These are phyloP conservation scores for Exidia glandulosa DNA, from an alignment of 768 basidiomycete species.

Conservation along the genomic window DNA sequence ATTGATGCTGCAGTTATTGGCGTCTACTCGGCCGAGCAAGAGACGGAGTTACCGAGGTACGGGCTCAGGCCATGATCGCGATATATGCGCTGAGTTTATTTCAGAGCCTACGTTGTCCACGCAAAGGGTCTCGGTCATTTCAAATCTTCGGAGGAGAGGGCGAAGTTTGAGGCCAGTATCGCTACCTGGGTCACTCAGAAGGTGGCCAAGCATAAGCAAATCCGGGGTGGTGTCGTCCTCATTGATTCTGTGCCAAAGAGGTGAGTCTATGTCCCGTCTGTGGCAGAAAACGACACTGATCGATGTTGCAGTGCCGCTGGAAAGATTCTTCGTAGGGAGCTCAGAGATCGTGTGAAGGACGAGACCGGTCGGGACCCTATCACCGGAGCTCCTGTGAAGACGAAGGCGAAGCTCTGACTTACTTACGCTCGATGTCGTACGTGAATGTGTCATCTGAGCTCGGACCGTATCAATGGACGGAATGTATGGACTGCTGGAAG, in stretches of 20 bases:
- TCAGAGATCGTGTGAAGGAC: constrained; percentile 55
- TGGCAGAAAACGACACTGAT: background rate
- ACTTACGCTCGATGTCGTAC: too few species aligned
- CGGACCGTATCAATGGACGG: too few species aligned
- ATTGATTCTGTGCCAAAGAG: constrained; percentile 61
- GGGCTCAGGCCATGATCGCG: constrained; percentile 6
- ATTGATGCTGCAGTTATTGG: constrained; percentile 79
- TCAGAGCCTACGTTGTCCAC: constrained; percentile 19
- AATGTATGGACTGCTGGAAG: too few species aligned
- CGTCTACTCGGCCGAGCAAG: constrained; percentile 49
- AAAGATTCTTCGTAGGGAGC: constrained; percentile 73
- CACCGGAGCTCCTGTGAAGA: background rate
- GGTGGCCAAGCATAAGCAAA: constrained; percentile 63
- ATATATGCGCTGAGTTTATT: background rate
- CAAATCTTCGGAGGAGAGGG: constrained; percentile 22
- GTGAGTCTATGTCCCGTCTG: constrained; percentile 21
- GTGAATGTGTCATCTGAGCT: too few species aligned
- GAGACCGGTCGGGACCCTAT: constrained; percentile 22
- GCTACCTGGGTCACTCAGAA: constrained; percentile 53
- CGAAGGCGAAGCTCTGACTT: background rate
- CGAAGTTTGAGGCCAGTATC: constrained; percentile 38
- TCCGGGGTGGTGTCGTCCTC: constrained; percentile 60
- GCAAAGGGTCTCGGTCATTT: constrained; percentile 18
- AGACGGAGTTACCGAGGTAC: constrained; percentile 73
- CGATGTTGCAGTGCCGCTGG: constrained; percentile 60